Base-by-base conservation (phyloP, 805 yeast genomes). In the Pichia paraexigua region DNA sequence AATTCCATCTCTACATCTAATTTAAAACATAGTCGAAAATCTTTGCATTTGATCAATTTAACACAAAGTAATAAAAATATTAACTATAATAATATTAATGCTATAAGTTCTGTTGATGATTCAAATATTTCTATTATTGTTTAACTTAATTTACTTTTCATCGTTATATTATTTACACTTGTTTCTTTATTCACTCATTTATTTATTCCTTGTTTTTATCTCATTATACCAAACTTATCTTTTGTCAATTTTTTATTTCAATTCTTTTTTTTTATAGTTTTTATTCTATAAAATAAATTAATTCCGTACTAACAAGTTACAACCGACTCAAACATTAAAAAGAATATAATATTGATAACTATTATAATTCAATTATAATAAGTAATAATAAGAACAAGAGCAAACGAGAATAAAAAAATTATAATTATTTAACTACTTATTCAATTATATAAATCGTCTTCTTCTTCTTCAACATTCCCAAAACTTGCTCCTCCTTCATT, bases 401-500 rank as follows among this genome's bases (percentile, higher is more conserved):
- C 2, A 35, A 35, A 35, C 18, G 20, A 35, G n/a, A 35, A 13
- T 11, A 32, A 32, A 11, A 11, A 15, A 32, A 32, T 3, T 41
- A 21, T 41, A 41, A 41, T 41, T 41, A 41, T 12, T 24, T 41
- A 45, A 18, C 24, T n/a, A 45, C 5, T n/a, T 27, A 13, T 25
- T 42, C 57, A 71, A 59, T 71, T 70, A 64, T 71, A 71, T 46
- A 71, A 65, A 57, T 71, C 75, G 58, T 71, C 75, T 52, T 74
- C 78, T 44, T 73, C 79, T 17, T 69, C 73, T 49, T 74, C 82
- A 52, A 70, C 80, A 53, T 69, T 65, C 27, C 76, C 81, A 57
- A 77, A 78, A 21, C 79, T 75, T 39, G 78, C 77, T 41, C 70
- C 69, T 45, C 57, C 61, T 35, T 56, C 68, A 25, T 68, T 63